Evolutionary conservation across 2,329 filamentous ascomycete species (phyloP).

Genomic region (Botrytis paeoniae): DNA sequence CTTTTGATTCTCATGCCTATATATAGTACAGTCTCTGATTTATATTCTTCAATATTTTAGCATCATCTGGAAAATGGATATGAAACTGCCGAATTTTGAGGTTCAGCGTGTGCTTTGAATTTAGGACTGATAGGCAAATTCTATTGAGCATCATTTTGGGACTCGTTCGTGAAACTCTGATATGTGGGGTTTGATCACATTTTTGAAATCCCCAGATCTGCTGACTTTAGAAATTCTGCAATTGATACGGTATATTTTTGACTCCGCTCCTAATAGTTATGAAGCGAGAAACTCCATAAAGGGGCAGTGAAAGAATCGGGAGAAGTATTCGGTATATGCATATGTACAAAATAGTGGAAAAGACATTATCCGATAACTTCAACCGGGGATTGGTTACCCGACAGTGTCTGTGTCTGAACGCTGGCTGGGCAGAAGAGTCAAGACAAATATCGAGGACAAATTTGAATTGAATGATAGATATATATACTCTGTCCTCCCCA

Average conservation of each 20-base stretch:
- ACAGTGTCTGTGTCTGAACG: not conserved
- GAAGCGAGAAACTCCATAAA: conserved; percentile 7
- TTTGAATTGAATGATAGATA: not conserved
- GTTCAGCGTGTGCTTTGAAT: not conserved
- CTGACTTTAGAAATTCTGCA: not conserved
- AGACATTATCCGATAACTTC: conserved; percentile 19
- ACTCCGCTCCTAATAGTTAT: not conserved
- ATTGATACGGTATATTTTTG: not conserved
- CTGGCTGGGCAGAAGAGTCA: not conserved
- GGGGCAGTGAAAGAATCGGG: not conserved
- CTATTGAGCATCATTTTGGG: not conserved
- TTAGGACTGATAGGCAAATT: not conserved
- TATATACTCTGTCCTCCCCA: not conserved
- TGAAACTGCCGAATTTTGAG: not conserved
- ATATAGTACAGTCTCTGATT: not conserved
- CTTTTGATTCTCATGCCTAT: too few species aligned
- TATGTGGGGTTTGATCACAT: not conserved
- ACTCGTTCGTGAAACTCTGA: not conserved
- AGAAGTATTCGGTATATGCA: not conserved
- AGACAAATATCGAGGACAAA: not conserved
- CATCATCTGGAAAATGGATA: too few species aligned
- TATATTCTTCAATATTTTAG: not conserved
- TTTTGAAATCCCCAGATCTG: not conserved
- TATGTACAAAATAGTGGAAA: conserved; percentile 8
- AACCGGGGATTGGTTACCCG: conserved; percentile 5